Base-by-base conservation (phyloP, 1,284 basidiomycete genomes). In the Cryptococcus amylolentus region DNA sequence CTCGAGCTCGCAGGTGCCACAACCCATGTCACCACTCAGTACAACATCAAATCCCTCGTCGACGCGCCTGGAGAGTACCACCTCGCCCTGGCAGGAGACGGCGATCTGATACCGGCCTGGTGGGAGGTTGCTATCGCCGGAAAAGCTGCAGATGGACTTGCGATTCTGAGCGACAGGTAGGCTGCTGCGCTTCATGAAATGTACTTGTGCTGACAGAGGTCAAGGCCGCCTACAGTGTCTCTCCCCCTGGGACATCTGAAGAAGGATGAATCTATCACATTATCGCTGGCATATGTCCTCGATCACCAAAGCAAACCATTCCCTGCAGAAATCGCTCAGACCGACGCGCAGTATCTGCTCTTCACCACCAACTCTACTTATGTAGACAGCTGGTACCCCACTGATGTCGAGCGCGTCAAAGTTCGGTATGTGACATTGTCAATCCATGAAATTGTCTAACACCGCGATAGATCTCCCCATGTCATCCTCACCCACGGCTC, bases 1-100 rank as follows among this genome's bases (percentile, higher is more conserved):
- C 80, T 92, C 62, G 92, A 95, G 69, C 86, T 95, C 42, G 90
- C 88, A 42, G 92, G 92, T 58, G 82, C 91, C 31, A 82, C 90
- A 27, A 87, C 90, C 52, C 86, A 87, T 77, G 84, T 91, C 79
- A 88, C 86, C 49, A 94, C 92, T 49, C 89, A 89, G 55, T 95
- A 88, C 77, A 86, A 89, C 18, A 83, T 89, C 71, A 89, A 86
- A 75, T 84, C 88, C 48, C 80, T 88, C 28, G 81, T 84, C 61
- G 79, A 84, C 60, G 81, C 79, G 47, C 82, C 85, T 9, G 81
- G 81, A 41, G 78, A 83, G 40, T 92, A 91, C 72, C 83, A 85
- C 46, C 77, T 94, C 60, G 84, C 88, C 6, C 78, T 95, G 20
- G 81, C 82, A 8, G 80, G 81, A 54, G 79, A 82, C 26, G 88